phyloP scores from a whole-genome alignment of 805 yeast species.

The Dipodascus geniculatus region DNA sequence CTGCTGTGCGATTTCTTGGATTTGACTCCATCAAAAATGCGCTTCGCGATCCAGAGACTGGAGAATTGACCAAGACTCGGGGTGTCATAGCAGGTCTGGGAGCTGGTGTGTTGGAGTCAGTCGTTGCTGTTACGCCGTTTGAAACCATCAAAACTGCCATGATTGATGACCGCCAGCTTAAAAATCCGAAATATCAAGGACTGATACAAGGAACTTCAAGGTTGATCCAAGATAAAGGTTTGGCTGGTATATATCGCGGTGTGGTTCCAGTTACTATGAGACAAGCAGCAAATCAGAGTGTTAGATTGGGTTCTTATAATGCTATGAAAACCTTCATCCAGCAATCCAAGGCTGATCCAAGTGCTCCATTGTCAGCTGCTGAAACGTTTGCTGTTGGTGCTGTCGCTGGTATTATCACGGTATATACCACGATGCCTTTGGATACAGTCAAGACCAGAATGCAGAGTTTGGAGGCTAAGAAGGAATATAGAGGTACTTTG shows the following conservation, averaged over 20 bases:
- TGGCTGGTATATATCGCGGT: constrained; percentile 79
- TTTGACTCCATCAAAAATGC: constrained; percentile 76
- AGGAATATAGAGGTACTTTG: constrained; percentile 58
- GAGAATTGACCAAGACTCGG: constrained; percentile 77
- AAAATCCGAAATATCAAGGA: constrained; percentile 63
- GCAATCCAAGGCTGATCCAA: constrained; percentile 54
- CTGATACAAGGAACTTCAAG: constrained; percentile 49
- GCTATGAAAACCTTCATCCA: constrained; percentile 73
- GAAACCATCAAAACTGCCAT: constrained; percentile 94
- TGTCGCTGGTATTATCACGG: constrained; percentile 80
- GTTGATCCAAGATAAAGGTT: constrained; percentile 65
- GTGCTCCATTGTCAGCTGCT: constrained; percentile 61
- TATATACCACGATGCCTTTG: constrained; percentile 88
- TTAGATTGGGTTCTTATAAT: constrained; percentile 85
- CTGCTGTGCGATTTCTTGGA: constrained; percentile 89
- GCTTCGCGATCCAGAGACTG: constrained; percentile 61
- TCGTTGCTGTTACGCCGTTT: constrained; percentile 91
- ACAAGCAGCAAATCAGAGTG: constrained; percentile 94
- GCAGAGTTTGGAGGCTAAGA: constrained; percentile 80
- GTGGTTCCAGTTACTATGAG: constrained; percentile 86
- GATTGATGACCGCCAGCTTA: constrained; percentile 80
- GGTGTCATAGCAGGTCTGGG: constrained; percentile 97
- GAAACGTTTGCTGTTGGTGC: constrained; percentile 86
- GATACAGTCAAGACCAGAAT: constrained; percentile 94
- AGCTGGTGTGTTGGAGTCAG: constrained; percentile 87